Conservation (phyloP, 2,329 filamentous ascomycete genomes). For the Fusarium decemcellulare region DNA sequence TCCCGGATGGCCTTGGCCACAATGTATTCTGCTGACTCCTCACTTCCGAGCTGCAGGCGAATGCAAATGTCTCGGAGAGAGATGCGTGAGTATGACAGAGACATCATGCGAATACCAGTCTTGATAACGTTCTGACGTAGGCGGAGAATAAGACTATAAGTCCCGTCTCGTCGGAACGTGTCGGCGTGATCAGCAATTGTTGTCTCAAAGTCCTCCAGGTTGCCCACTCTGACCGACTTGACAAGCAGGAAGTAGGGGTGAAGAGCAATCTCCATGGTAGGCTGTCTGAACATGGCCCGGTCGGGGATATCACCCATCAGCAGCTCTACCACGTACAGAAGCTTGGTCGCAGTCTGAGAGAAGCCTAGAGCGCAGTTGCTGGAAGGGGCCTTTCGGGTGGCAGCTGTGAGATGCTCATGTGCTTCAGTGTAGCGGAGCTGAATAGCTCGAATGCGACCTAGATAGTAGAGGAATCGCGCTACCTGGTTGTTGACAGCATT, state of each 20-base stretch:
- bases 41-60: slow-evolving; percentile 90
- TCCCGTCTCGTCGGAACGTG: slow-evolving; percentile 92
- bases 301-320: slow-evolving; percentile 99
- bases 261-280: slow-evolving; percentile 87
- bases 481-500: slow-evolving; percentile 98
- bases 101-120: slow-evolving; percentile 99
- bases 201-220: slow-evolving; percentile 92
- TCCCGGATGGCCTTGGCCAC: slow-evolving; percentile 98
- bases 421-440: slow-evolving; percentile 98
- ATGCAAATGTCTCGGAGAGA: slow-evolving; percentile 98
- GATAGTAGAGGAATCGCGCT: slow-evolving; percentile 96
- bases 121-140: slow-evolving; percentile 99
- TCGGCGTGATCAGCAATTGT: slow-evolving; percentile 86
- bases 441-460: slow-evolving; percentile 95
- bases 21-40: slow-evolving; percentile 99
- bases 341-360: slow-evolving; percentile 95
- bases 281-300: slow-evolving; percentile 91
- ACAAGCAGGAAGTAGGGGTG: slow-evolving; percentile 95
- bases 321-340: slow-evolving; percentile 95
- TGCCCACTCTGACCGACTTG: slow-evolving; percentile 95
- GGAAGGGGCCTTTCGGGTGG: slow-evolving; percentile 94
- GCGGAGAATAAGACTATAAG: slow-evolving; percentile 94
- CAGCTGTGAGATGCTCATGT: slow-evolving; percentile 92
- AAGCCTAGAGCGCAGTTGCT: slow-evolving; percentile 92
- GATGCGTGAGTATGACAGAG: slow-evolving; percentile 96